phyloP scores from a whole-genome alignment of 768 basidiomycete genomes.

The Phlebiopsis flavidoalba region DNA sequence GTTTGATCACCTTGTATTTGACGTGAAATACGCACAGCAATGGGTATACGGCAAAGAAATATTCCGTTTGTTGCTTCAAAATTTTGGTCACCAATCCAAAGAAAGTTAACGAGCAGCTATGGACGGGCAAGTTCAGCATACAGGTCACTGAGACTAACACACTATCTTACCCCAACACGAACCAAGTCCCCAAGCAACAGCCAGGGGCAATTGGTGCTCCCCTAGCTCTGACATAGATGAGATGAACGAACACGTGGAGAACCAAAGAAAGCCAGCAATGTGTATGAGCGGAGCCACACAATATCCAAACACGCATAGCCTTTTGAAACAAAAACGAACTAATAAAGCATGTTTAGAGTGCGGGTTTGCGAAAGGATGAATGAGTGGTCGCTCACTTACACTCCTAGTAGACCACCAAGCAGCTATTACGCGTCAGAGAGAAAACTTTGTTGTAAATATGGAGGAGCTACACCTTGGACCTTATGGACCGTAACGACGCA shows the following conservation, averaged over 20 bases:
- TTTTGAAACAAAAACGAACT: slow-evolving; percentile 97
- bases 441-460: background rate
- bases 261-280: slow-evolving; percentile 83
- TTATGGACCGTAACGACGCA: slow-evolving; percentile 94
- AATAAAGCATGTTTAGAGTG: background rate
- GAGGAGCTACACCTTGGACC: slow-evolving; percentile 70
- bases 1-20: slow-evolving; percentile 12
- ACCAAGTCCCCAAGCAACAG: slow-evolving; percentile 96
- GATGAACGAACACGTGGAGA: slow-evolving; percentile 80
- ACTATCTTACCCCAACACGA: slow-evolving; percentile 84
- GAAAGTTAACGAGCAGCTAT: slow-evolving; percentile 94
- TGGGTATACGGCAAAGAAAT: slow-evolving; percentile 93
- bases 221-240: slow-evolving; percentile 84
- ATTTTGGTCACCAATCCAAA: slow-evolving; percentile 95
- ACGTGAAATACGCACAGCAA: slow-evolving; percentile 57
- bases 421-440: slow-evolving; percentile 37
- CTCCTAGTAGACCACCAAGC: slow-evolving; percentile 75
- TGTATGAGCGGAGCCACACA: slow-evolving; percentile 93
- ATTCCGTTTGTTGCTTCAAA: slow-evolving; percentile 85
- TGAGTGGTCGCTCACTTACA: slow-evolving; percentile 42
- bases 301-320: slow-evolving; percentile 90
- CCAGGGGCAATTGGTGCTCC: slow-evolving; percentile 79
- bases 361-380: background rate
- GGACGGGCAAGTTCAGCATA: background rate
- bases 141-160: background rate